Percentiles rank a stretch among this genome's conserved stretches.
Conservation (phyloP, 108 stramenopile species). For the Discostella pseudostelligera region DNA sequence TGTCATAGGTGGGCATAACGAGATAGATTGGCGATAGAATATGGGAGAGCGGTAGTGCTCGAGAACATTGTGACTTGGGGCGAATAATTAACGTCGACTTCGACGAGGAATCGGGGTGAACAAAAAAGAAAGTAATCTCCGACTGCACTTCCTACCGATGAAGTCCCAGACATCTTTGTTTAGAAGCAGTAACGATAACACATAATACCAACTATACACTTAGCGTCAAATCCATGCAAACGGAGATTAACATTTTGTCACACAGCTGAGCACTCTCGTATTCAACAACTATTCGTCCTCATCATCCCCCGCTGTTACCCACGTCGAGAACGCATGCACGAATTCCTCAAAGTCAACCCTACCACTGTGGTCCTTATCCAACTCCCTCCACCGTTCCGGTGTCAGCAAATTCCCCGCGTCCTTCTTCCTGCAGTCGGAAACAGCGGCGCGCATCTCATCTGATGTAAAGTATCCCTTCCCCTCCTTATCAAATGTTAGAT, state of each 20-base stretch:
- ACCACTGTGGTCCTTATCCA: conserved; percentile 45
- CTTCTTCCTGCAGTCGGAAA: conserved; percentile 29
- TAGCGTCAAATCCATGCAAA: background rate
- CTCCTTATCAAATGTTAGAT: conserved; percentile 46
- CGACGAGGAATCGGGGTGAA: too few relatives aligned
- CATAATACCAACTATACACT: too few relatives aligned
- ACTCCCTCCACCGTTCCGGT: conserved; percentile 45
- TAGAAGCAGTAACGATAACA: too few relatives aligned
- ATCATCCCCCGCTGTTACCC: conserved; percentile 47
- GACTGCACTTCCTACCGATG: too few relatives aligned
- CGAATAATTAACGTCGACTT: too few relatives aligned
- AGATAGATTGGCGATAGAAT: background rate
- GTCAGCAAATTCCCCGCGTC: conserved; percentile 45
- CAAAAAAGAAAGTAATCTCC: too few relatives aligned
- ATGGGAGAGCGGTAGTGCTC: background rate
- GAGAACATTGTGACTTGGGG: background rate
- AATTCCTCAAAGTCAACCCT: conserved; percentile 49
- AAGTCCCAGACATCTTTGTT: too few relatives aligned
- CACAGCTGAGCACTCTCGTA: too few relatives aligned
- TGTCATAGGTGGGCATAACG: conserved; percentile 38
- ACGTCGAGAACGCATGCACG: conserved; percentile 44
- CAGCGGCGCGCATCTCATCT: conserved; percentile 48
- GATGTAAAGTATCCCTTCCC: conserved; percentile 50
- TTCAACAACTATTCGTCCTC: conserved; percentile 20
- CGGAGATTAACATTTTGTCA: too few relatives aligned